A percentile compares a stretch with the other conserved stretches of the same genome.
phyloP scores from a whole-genome alignment of 768 basidiomycete genomes.

The Lactifluus subvellereus region DNA sequence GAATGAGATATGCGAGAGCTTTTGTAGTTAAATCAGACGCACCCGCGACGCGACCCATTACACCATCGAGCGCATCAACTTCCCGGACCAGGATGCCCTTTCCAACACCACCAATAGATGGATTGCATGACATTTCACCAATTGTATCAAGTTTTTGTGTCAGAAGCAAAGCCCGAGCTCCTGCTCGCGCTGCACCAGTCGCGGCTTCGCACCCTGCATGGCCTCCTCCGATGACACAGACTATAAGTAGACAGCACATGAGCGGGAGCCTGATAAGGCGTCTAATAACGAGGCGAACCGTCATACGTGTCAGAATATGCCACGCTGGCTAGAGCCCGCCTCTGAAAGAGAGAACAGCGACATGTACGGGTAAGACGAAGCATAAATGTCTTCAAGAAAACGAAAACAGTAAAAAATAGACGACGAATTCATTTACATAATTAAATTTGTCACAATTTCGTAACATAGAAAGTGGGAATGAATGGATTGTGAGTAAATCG shows the following conservation, averaged over 20 bases:
- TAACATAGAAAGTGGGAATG: no score
- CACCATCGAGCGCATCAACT: slow-evolving; percentile 83
- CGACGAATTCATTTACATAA: background rate
- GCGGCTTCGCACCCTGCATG: slow-evolving; percentile 94
- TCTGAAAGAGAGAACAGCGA: background rate
- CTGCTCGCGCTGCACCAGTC: slow-evolving; percentile 75
- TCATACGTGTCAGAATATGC: slow-evolving; percentile 6
- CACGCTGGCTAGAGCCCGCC: slow-evolving; percentile 1
- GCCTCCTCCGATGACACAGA: slow-evolving; percentile 86
- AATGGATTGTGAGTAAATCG: no score
- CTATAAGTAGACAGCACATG: slow-evolving; percentile 31
- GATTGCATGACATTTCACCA: slow-evolving; percentile 86
- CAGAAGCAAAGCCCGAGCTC: slow-evolving; percentile 72
- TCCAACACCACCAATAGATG: slow-evolving; percentile 86
- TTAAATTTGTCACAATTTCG: no score
- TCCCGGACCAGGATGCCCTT: slow-evolving; percentile 91
- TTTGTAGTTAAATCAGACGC: slow-evolving; percentile 23
- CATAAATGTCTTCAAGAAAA: background rate
- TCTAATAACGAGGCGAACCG: background rate
- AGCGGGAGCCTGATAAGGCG: background rate
- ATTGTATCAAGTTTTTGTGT: slow-evolving; percentile 80
- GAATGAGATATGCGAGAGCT: background rate
- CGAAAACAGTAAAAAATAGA: background rate
- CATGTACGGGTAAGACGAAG: slow-evolving; percentile 7
- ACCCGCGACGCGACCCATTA: slow-evolving; percentile 84